Conservation (phyloP, 2,329 filamentous ascomycete genomes). For the Monosporascus sp. region DNA sequence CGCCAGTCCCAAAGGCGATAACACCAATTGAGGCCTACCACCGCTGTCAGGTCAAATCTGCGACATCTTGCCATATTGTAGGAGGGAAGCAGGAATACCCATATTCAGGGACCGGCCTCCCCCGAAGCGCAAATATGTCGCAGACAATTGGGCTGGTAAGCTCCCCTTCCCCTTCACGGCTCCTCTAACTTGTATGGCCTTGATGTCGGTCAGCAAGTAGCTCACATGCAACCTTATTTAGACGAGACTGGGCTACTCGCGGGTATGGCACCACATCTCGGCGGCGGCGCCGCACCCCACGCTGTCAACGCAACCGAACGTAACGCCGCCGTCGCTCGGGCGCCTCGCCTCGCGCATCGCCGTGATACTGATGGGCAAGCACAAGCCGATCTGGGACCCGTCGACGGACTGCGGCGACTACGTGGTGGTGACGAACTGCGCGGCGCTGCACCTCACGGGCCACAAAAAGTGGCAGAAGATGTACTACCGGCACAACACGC, state of each 20-base stretch:
- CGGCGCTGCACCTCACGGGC: constrained; percentile 80
- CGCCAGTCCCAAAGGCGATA: not conserved
- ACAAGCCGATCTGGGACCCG: constrained; percentile 97
- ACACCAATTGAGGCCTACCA: not conserved
- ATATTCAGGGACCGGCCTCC: constrained; percentile 12
- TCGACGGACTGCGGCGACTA: constrained; percentile 99
- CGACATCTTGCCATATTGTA: constrained; percentile 6
- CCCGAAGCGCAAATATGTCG: constrained; percentile 55
- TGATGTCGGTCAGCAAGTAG: not conserved
- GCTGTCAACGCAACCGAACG: constrained; percentile 51
- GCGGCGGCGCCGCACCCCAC: constrained; percentile 61
- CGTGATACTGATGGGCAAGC: constrained; percentile 89
- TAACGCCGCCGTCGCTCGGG: constrained; percentile 74
- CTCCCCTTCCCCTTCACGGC: constrained; percentile 13
- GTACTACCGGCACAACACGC: constrained; percentile 92
- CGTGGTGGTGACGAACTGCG: constrained; percentile 88
- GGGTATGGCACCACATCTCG: constrained; percentile 86
- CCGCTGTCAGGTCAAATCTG: not conserved
- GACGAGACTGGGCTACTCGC: constrained; percentile 94
- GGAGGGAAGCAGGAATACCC: constrained; percentile 24
- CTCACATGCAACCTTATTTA: constrained; percentile 30
- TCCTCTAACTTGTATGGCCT: constrained; percentile 2
- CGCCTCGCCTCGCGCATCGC: constrained; percentile 86
- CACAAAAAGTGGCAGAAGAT: constrained; percentile 91
- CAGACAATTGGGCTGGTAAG: constrained; percentile 72